Evolutionary conservation across 2,329 filamentous ascomycete genomes (phyloP), one percentile per base, ranked within the genome.

Genomic region (Cordyceps cateniannulata): DNA sequence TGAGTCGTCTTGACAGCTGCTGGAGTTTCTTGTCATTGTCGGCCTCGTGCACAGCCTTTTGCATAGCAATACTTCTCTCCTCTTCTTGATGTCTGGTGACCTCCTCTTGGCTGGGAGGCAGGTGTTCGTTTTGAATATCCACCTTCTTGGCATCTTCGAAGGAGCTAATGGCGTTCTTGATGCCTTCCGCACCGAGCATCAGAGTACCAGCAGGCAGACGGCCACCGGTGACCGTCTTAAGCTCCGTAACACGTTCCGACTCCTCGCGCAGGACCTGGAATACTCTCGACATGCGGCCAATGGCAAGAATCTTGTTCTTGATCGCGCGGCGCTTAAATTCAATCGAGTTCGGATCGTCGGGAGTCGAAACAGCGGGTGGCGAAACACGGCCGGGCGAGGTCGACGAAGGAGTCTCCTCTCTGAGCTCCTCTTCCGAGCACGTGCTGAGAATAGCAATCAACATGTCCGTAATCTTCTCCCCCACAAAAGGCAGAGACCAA

Each of bases 381-480:
- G 93, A 96, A 10, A 83, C 75, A 1, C 91, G 89, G 6, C 85
- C 89, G 1, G 84, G 81, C 5, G 87, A 88, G 18, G 83, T 81
- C 6, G 87, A 80, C n/a, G 88, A 86, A 14, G 88, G 86, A 2
- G 89, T 89, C 4, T 89, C 89, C 60, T 97, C 93, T 72, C 96
- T 91, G 59, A 99, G 86, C 74, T 99, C 92, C 70, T 99, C 95
- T 77, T 99, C 96, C n/a, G 95, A 97, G 80, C 93, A 98, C 20
- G 91, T 98, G 80, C 96, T 97, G 68, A 99, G 81, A 70, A 99
- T 99, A 47, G 93, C 93, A 72, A 99, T 97, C 66, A 99, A 86
- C 95, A 99, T 99, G 71, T 99, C 95, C 20, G 95, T 98, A 71
- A 99, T 93, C 83, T 99, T 99, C 77, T 99, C 95, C 64, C 95